A percentile compares a stretch with the other conserved stretches of the same genome.
Conservation (phyloP, 2,329 filamentous ascomycete genomes). For the Cladosporium sp. region DNA sequence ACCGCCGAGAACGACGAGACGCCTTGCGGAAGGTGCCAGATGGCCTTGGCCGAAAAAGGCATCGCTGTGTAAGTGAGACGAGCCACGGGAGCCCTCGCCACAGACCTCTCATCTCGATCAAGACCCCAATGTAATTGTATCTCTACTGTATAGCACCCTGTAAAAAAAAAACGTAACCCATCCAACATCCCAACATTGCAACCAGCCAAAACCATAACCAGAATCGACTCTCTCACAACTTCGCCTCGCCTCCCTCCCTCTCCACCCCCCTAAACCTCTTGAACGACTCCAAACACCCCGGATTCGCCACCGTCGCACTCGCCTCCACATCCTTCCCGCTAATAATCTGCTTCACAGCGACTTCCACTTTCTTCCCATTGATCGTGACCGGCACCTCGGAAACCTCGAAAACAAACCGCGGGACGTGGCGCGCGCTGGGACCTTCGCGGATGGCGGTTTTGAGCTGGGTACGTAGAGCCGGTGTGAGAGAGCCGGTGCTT, state of each 20-base stretch:
- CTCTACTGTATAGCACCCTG: slow-evolving; percentile 8
- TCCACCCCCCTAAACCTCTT: slow-evolving; percentile 37
- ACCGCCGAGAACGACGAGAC: slow-evolving; percentile 62
- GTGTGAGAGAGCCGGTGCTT: slow-evolving; percentile 29
- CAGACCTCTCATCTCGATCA: not conserved
- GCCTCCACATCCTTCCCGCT: slow-evolving; percentile 41
- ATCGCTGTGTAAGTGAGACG: not conserved
- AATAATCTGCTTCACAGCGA: slow-evolving; percentile 45
- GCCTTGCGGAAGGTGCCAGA: slow-evolving; percentile 73
- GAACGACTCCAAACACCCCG: slow-evolving; percentile 39
- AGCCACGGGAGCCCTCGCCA: not conserved
- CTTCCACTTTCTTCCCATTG: slow-evolving; percentile 51
- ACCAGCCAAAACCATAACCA: not conserved
- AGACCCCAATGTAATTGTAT: not conserved
- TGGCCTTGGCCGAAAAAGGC: slow-evolving; percentile 53
- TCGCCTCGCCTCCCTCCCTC: slow-evolving; percentile 22
- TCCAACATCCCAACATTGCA: not conserved
- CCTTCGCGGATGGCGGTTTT: slow-evolving; percentile 30
- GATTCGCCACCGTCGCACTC: slow-evolving; percentile 44
- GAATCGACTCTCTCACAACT: not conserved
- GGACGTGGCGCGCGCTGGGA: slow-evolving; percentile 43
- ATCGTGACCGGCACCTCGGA: slow-evolving; percentile 47
- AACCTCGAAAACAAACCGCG: slow-evolving; percentile 42
- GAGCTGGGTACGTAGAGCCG: slow-evolving; percentile 28
- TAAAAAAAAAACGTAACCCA: not conserved